Evolutionary conservation across 2,329 filamentous ascomycete genomes (phyloP).

Genomic region (Ophioceras dolichostomum): DNA sequence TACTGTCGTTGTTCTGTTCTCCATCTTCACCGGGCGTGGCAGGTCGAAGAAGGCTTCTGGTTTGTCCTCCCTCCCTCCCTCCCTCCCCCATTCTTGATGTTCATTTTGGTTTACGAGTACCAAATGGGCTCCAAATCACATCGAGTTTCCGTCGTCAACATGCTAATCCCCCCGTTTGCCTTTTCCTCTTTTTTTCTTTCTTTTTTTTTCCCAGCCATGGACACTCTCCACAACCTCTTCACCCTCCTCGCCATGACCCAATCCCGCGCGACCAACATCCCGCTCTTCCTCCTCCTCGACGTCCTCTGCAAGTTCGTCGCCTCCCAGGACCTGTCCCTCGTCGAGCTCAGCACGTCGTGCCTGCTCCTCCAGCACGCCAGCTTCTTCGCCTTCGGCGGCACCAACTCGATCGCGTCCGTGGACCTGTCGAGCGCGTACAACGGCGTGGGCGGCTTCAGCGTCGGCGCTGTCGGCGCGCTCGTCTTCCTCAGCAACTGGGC

Average conservation of each 20-base stretch:
- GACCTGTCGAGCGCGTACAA: constrained; percentile 95
- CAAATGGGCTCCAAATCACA: too few species aligned
- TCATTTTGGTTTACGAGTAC: neutral
- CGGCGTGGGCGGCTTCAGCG: constrained; percentile 69
- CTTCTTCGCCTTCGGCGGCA: constrained; percentile 85
- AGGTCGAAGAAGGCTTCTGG: constrained; percentile 13
- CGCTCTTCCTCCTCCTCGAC: constrained; percentile 67
- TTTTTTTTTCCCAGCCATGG: constrained; percentile 2
- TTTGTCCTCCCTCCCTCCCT: constrained; percentile 8
- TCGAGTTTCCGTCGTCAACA: too few species aligned
- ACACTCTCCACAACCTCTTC: constrained; percentile 56
- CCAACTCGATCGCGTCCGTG: constrained; percentile 91
- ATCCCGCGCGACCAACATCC: constrained; percentile 73
- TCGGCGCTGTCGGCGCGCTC: constrained; percentile 67
- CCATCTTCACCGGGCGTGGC: constrained; percentile 16
- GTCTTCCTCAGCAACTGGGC: constrained; percentile 90
- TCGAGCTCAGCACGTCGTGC: constrained; percentile 55
- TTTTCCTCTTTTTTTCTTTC: too few species aligned
- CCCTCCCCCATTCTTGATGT: constrained; percentile 4
- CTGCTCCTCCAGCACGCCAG: constrained; percentile 69
- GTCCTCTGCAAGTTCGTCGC: constrained; percentile 39
- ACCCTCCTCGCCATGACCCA: constrained; percentile 78
- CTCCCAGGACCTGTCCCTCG: constrained; percentile 30
- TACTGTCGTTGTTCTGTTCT: constrained; percentile 24
- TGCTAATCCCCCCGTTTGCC: too few species aligned